phyloP scores from a whole-genome alignment of 257 asterid species.

The Salvia miltiorrhiza region DNA sequence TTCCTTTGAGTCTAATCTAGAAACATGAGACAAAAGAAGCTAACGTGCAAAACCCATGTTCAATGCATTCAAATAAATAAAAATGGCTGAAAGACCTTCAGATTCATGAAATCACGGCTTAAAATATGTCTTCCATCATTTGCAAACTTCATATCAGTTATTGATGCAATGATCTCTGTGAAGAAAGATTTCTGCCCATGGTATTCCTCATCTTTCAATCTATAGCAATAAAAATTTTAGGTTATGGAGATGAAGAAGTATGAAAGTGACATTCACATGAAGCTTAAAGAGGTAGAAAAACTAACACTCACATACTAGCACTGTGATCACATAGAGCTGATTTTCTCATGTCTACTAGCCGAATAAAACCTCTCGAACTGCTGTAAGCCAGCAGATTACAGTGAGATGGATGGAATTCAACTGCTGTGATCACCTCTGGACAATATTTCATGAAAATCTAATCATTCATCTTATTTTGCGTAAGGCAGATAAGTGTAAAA shows the following conservation, averaged over 20 bases:
- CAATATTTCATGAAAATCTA: conserved; percentile 21
- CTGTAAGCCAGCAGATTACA: conserved; percentile 78
- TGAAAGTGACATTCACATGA: background rate
- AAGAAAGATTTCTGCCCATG: conserved; percentile 60
- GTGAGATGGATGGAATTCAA: conserved; percentile 75
- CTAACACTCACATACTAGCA: conserved; percentile 58
- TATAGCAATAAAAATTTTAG: conserved; percentile 21
- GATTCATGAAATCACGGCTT: conserved; percentile 71
- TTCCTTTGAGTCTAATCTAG: conserved; percentile 5
- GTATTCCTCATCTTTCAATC: conserved; percentile 61
- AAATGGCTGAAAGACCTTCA: conserved; percentile 48
- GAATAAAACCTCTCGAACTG: conserved; percentile 77
- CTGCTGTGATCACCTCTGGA: conserved; percentile 76
- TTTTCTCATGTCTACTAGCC: conserved; percentile 74
- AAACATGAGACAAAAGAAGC: conserved; percentile 14
- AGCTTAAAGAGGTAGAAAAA: background rate
- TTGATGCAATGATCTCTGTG: conserved; percentile 68
- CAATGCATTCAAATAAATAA: conserved; percentile 10
- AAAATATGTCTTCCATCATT: conserved; percentile 71
- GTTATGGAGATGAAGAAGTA: conserved; percentile 14
- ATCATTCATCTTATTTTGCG: conserved; percentile 26
- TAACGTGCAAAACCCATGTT: conserved; percentile 2
- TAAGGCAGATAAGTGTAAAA: background rate
- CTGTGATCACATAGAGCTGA: conserved; percentile 71
- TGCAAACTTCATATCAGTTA: conserved; percentile 73